Conservation (phyloP, 108 stramenopile genomes). For the Cylindrotheca closterium region DNA sequence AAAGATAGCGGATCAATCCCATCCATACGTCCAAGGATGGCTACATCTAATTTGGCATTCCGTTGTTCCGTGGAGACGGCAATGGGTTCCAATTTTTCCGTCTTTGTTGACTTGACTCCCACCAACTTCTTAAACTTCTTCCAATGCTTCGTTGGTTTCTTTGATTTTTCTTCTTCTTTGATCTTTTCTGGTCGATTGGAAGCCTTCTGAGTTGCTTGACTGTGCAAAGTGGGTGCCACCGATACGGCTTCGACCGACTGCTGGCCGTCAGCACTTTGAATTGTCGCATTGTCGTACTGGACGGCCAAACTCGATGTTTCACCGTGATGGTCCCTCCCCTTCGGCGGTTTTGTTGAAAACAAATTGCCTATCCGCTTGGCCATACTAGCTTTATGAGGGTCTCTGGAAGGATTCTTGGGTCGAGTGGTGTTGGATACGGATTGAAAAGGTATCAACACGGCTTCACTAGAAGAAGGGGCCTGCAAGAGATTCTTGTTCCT, state of each 20-base stretch:
- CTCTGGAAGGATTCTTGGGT: neutral
- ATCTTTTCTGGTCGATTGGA: constrained; percentile 31
- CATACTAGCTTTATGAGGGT: constrained; percentile 1
- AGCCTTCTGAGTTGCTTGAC: constrained; percentile 39
- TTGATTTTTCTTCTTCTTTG: constrained; percentile 1
- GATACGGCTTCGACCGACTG: constrained; percentile 5
- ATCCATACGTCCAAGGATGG: constrained; percentile 50
- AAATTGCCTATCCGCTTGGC: constrained; percentile 17
- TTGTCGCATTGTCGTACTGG: constrained; percentile 1
- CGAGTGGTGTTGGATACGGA: no score
- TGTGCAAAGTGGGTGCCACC: constrained; percentile 33
- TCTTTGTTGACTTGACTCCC: neutral
- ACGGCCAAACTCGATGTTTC: neutral
- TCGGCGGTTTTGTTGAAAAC: constrained; percentile 1
- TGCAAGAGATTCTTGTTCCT: no score
- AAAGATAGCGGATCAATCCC: constrained; percentile 51
- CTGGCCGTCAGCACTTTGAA: constrained; percentile 2
- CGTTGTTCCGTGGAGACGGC: neutral
- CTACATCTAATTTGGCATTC: constrained; percentile 29
- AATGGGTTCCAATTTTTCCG: neutral
- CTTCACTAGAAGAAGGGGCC: no score
- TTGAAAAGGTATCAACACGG: no score
- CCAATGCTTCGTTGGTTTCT: constrained; percentile 9
- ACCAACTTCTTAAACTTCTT: constrained; percentile 23
- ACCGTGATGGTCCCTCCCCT: neutral